A percentile compares a stretch with the other conserved stretches of the same genome.
Evolutionary conservation across 352 stramenopile genomes (phyloP).

Genomic region (Globisporangium middletonii): DNA sequence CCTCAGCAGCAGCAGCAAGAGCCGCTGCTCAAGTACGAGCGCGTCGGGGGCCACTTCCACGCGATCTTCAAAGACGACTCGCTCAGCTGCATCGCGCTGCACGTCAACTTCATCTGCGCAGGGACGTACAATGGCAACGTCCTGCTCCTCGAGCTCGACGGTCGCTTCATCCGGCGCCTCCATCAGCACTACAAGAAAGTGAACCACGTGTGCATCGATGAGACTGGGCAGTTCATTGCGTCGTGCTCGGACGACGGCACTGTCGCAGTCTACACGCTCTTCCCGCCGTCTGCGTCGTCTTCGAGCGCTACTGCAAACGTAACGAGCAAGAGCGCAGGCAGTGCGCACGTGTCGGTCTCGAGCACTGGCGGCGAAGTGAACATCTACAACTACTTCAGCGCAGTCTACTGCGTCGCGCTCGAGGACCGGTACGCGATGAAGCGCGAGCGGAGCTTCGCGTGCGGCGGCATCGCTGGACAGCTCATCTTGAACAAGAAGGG

Average conservation of each 20-base stretch:
- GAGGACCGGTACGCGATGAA: constrained; percentile 77
- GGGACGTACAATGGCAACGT: constrained; percentile 81
- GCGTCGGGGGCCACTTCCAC: constrained; percentile 78
- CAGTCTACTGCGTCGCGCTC: constrained; percentile 74
- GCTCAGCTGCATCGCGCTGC: constrained; percentile 71
- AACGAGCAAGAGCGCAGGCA: background rate
- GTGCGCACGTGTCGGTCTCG: constrained; percentile 36
- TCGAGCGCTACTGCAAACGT: constrained; percentile 7
- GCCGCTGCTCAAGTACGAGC: constrained; percentile 84
- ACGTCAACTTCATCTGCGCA: constrained; percentile 74
- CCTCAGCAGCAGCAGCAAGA: constrained; percentile 24
- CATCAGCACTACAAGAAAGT: constrained; percentile 88
- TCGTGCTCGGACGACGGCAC: constrained; percentile 84
- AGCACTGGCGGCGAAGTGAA: constrained; percentile 79
- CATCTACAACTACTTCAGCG: constrained; percentile 87
- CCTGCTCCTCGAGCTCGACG: constrained; percentile 70
- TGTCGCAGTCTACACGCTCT: constrained; percentile 73
- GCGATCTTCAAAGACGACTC: constrained; percentile 85
- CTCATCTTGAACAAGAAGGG: constrained; percentile 85
- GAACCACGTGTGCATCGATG: constrained; percentile 80
- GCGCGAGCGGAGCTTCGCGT: constrained; percentile 76
- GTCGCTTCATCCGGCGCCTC: constrained; percentile 67
- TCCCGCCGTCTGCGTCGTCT: constrained; percentile 25
- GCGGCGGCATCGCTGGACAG: constrained; percentile 68
- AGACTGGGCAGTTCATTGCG: constrained; percentile 78